Evolutionary conservation across 441 rosid species (phyloP).

Genomic region (Gossypium trilobum): DNA sequence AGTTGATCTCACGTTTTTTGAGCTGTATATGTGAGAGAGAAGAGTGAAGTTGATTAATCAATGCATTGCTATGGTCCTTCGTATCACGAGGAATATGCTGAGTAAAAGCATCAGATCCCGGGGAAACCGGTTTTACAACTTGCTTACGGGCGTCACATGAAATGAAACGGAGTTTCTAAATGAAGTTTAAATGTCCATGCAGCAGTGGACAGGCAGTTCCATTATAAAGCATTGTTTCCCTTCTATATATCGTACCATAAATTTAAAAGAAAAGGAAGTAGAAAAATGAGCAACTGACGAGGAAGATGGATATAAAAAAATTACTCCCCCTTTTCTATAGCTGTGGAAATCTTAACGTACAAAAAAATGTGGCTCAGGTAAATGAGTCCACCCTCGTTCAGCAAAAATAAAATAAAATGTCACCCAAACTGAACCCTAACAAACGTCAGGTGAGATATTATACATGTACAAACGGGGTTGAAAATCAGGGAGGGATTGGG

Average conservation of each 20-base stretch:
- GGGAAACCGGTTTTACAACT: not conserved
- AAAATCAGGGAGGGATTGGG: not conserved
- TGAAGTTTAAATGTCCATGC: not conserved
- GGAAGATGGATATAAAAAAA: slow-evolving; percentile 1
- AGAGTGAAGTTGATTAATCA: not conserved
- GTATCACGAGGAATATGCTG: not conserved
- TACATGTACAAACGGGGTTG: slow-evolving; percentile 24
- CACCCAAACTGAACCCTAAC: not conserved
- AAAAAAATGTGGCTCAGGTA: slow-evolving; percentile 17
- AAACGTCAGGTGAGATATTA: not conserved
- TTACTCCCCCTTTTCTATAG: not conserved
- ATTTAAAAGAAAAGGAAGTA: not conserved
- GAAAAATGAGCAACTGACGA: not conserved
- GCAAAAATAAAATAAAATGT: not conserved
- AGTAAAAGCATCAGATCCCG: not conserved
- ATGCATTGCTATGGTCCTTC: not conserved
- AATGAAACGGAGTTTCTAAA: not conserved
- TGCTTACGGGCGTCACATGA: not conserved
- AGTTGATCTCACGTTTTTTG: not conserved
- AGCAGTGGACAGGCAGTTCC: not conserved
- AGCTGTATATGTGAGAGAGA: not conserved
- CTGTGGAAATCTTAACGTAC: slow-evolving; percentile 15
- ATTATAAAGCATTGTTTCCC: not conserved
- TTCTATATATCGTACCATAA: not conserved
- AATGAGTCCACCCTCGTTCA: slow-evolving; percentile 15